Base-by-base conservation (phyloP, 345 rosid species). In the Heritiera fomes region DNA sequence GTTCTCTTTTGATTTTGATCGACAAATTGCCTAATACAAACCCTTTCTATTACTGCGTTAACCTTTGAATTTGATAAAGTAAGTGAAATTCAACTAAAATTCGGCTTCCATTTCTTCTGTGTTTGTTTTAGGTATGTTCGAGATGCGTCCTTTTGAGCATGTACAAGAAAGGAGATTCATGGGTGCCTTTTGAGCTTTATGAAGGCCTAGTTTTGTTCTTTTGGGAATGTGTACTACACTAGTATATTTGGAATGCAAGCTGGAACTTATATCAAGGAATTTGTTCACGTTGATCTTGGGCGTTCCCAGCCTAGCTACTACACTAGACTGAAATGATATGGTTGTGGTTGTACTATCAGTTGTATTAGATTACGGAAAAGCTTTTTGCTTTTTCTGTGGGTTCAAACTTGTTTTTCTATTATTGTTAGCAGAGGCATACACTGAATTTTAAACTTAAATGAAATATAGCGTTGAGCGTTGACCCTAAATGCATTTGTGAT, bases 241-340 rank as follows among this genome's bases (percentile, higher is more conserved):
- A 61, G 75, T 60, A 71, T 53, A 17, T 75, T 53, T 75, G 67
- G 65, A 79, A 45, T 79, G 84, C 89, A 96, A 98, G 99, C 99
- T 81, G 99, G 98, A 71, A 96, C 99, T 32, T 92, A 90, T 72
- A 94, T 96, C 76, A 94, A 96, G 90, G 99, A 96, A 82, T 94
- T 94, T 86, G 97, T 94, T 82, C 98, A 92, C 49, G 99, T 98
- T 75, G 99, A 94, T 89, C 90, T 94, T 66, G 99, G 98, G 77
- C 97, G 97, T 45, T 91, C 98, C 38, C 81, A 80, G 80, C 99
- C 99, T 52, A 96, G 94, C 97, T 92, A 90, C 38, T 32, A 43
- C 20, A 53, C 77, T 61, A 13, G 32, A 30, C 71, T 64, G 28
- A 62, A 60, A 34, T 61, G 8, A 55, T 17, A 55, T 17, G 13